Percentiles rank a stretch among this genome's conserved stretches.
These are phyloP conservation scores for Breynia disticha DNA, from an alignment of 441 rosid genomes.

Conservation along the genomic window DNA sequence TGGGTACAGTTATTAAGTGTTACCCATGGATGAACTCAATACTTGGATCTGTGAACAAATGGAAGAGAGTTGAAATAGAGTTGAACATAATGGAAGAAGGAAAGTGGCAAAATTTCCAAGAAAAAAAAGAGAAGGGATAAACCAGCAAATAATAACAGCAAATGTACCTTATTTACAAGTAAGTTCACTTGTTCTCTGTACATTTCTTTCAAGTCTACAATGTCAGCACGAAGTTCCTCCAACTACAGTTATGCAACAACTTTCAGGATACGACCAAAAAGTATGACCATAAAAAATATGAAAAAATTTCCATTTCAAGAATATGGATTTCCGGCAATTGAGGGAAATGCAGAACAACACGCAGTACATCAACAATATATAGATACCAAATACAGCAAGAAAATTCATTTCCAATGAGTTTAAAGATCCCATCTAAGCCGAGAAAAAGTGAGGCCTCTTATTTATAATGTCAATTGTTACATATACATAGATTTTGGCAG, in stretches of 20 bases:
- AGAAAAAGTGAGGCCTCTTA: no score
- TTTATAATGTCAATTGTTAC: no score
- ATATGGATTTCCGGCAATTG: no score
- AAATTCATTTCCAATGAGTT: not conserved
- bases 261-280: no score
- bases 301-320: no score
- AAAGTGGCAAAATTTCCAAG: not conserved
- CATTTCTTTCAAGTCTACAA: conserved; percentile 97
- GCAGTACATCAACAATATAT: not conserved
- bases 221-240: conserved; percentile 97
- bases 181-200: conserved; percentile 98
- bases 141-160: not conserved
- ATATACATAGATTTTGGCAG: no score
- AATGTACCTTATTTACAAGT: conserved; percentile 86
- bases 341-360: not conserved
- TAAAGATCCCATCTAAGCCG: not conserved
- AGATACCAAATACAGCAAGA: not conserved
- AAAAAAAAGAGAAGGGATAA: not conserved
- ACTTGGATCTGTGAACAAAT: conserved; percentile 39
- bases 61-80: not conserved
- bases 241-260: conserved; percentile 35
- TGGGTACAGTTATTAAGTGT: conserved; percentile 8
- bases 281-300: no score
- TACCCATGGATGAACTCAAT: conserved; percentile 30
- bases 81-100: not conserved